Conservation (phyloP, 805 yeast genomes). For the Myxozyma neglecta region DNA sequence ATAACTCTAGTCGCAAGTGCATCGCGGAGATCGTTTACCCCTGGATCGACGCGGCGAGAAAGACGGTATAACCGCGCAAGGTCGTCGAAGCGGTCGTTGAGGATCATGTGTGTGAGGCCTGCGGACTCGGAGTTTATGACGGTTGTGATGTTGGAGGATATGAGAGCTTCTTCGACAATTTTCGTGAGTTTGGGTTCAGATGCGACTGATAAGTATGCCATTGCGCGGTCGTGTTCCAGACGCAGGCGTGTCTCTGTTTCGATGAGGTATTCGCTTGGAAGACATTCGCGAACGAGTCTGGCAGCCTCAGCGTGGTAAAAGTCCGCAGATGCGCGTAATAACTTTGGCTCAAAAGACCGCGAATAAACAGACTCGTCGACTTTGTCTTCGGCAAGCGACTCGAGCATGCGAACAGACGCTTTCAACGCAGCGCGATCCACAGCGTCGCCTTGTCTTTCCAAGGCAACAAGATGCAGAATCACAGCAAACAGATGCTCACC, state of each 20-base stretch:
- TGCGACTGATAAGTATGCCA: conserved; percentile 53
- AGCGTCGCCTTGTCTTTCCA: conserved; percentile 57
- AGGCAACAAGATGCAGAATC: conserved; percentile 56
- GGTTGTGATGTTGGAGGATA: conserved; percentile 56
- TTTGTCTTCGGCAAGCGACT: conserved; percentile 53
- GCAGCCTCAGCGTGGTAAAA: conserved; percentile 54
- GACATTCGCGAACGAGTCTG: conserved; percentile 45
- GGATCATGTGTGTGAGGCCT: conserved; percentile 61
- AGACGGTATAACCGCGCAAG: conserved; percentile 52
- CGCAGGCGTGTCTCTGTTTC: conserved; percentile 54
- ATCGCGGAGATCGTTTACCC: conserved; percentile 50
- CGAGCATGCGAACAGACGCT: conserved; percentile 68
- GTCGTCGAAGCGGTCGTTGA: conserved; percentile 47
- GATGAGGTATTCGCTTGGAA: conserved; percentile 58
- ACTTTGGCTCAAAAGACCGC: conserved; percentile 63
- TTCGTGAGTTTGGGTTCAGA: conserved; percentile 56
- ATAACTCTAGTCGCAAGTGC: conserved; percentile 51
- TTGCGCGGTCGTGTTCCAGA: conserved; percentile 62
- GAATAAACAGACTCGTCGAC: conserved; percentile 59
- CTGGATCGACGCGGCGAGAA: conserved; percentile 54
- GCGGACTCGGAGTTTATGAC: conserved; percentile 54
- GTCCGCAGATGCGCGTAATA: conserved; percentile 54
- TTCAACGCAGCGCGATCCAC: conserved; percentile 61
- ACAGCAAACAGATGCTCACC: conserved; percentile 53
- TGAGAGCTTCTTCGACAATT: conserved; percentile 59